Conservation (phyloP, 371 early-diverging fungal species). For the Rhizopus arrhizus region DNA sequence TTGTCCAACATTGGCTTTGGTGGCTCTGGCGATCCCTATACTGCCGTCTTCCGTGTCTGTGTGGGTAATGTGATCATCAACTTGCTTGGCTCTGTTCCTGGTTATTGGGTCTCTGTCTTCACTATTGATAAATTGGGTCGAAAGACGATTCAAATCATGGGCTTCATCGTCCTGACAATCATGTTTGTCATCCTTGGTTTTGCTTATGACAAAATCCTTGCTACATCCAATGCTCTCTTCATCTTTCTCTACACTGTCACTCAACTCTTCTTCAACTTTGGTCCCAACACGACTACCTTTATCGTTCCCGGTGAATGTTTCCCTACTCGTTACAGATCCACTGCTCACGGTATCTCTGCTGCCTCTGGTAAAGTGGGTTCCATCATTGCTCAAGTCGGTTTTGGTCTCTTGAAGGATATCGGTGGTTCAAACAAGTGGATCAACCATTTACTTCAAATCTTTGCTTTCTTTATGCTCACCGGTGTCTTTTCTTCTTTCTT, state of each 20-base stretch:
- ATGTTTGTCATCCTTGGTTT: slow-evolving; percentile 52
- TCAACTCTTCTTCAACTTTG: slow-evolving; percentile 86
- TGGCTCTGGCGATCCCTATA: slow-evolving; percentile 55
- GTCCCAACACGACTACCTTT: slow-evolving; percentile 87
- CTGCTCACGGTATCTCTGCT: slow-evolving; percentile 89
- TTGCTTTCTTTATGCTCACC: slow-evolving; percentile 77
- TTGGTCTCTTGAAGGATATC: slow-evolving; percentile 70
- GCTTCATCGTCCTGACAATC: slow-evolving; percentile 56
- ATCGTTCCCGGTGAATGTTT: slow-evolving; percentile 85
- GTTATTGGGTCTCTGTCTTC: slow-evolving; percentile 83
- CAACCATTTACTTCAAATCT: slow-evolving; percentile 69
- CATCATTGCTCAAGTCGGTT: slow-evolving; percentile 76
- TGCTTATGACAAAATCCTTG: slow-evolving; percentile 51
- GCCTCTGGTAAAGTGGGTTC: slow-evolving; percentile 87
- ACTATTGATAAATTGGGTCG: slow-evolving; percentile 84
- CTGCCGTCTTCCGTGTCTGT: slow-evolving; percentile 54
- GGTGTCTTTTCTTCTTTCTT: slow-evolving; percentile 65
- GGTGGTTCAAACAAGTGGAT: slow-evolving; percentile 70
- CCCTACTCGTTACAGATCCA: slow-evolving; percentile 85
- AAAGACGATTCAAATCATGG: slow-evolving; percentile 79
- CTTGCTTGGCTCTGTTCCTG: slow-evolving; percentile 83
- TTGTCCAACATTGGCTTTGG: slow-evolving; percentile 67
- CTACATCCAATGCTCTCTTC: slow-evolving; percentile 61
- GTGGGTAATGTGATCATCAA: slow-evolving; percentile 82
- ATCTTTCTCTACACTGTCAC: slow-evolving; percentile 75